These are phyloP conservation scores for Aspergillus sp. DNA, from an alignment of 2,329 filamentous ascomycete species.

Conservation along the genomic window DNA sequence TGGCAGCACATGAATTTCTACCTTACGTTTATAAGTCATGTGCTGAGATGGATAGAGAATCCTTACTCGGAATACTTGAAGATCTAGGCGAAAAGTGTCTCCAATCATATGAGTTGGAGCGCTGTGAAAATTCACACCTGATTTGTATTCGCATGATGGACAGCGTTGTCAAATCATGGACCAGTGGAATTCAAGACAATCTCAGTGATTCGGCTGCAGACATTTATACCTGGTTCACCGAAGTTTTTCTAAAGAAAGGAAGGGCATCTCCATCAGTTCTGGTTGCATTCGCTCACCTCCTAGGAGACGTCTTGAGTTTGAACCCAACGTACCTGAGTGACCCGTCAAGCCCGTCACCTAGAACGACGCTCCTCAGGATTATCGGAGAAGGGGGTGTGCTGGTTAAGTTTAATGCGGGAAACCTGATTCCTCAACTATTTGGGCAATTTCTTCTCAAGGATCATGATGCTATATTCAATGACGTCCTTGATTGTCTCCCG, in stretches of 20 bases:
- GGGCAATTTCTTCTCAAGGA: constrained; percentile 75
- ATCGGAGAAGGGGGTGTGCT: constrained; percentile 64
- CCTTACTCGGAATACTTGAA: constrained; percentile 47
- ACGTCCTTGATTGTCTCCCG: constrained; percentile 79
- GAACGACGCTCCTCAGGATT: constrained; percentile 73
- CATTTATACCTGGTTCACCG: constrained; percentile 76
- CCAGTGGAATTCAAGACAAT: constrained; percentile 53
- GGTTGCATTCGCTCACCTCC: constrained; percentile 64
- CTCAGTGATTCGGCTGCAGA: constrained; percentile 69
- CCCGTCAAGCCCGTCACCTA: constrained; percentile 59
- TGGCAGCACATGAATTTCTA: constrained; percentile 34
- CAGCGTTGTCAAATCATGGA: constrained; percentile 65
- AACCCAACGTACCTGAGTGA: constrained; percentile 66
- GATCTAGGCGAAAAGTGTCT: constrained; percentile 51
- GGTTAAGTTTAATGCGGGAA: constrained; percentile 74
- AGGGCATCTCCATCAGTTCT: constrained; percentile 70
- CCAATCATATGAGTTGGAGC: constrained; percentile 60
- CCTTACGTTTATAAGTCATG: constrained; percentile 31
- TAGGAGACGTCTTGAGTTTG: constrained; percentile 67
- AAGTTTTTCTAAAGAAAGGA: constrained; percentile 64
- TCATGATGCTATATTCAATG: constrained; percentile 81
- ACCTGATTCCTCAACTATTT: constrained; percentile 72
- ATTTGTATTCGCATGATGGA: constrained; percentile 68
- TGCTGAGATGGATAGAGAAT: constrained; percentile 30
- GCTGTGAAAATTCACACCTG: constrained; percentile 71